Percentiles rank a stretch among this genome's conserved stretches.
phyloP scores from a whole-genome alignment of 495 filamentous ascomycete species.

The Oidiodendron maius region DNA sequence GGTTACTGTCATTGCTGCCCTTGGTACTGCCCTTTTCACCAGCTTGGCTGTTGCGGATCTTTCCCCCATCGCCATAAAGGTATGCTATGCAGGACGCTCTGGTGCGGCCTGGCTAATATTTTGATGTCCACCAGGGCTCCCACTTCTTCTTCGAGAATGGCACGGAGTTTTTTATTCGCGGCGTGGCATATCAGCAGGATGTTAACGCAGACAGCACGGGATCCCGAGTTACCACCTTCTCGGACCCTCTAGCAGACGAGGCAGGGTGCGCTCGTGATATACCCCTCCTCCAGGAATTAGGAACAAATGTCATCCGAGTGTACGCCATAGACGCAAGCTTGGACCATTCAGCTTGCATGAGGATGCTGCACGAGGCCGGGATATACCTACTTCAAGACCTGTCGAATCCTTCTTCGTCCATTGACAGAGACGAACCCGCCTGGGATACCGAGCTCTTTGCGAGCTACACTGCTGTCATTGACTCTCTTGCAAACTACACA shows the following conservation, averaged over 20 bases:
- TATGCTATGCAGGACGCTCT: constrained; percentile 11
- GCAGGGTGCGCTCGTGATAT: constrained; percentile 73
- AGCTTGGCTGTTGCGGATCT: constrained; percentile 35
- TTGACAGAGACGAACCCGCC: constrained; percentile 69
- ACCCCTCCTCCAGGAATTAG: constrained; percentile 66
- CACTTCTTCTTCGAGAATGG: constrained; percentile 66
- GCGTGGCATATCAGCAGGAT: constrained; percentile 80
- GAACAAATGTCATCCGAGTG: constrained; percentile 86
- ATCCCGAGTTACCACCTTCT: constrained; percentile 34
- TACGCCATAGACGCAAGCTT: constrained; percentile 80
- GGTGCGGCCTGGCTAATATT: not conserved
- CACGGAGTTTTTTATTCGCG: constrained; percentile 80
- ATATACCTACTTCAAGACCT: constrained; percentile 95
- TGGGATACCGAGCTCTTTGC: constrained; percentile 74
- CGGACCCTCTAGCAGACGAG: constrained; percentile 67
- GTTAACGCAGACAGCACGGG: constrained; percentile 33
- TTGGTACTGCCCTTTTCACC: constrained; percentile 12
- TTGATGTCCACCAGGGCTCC: constrained; percentile 42
- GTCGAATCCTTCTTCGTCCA: constrained; percentile 70
- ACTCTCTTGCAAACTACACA: constrained; percentile 69
- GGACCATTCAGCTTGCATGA: constrained; percentile 84
- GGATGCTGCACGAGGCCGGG: constrained; percentile 70
- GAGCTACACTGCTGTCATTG: constrained; percentile 79
- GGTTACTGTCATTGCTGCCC: constrained; percentile 21
- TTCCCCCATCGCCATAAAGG: constrained; percentile 31